phyloP scores from a whole-genome alignment of 1,284 basidiomycete genomes.

The Veloboletus limbatus region DNA sequence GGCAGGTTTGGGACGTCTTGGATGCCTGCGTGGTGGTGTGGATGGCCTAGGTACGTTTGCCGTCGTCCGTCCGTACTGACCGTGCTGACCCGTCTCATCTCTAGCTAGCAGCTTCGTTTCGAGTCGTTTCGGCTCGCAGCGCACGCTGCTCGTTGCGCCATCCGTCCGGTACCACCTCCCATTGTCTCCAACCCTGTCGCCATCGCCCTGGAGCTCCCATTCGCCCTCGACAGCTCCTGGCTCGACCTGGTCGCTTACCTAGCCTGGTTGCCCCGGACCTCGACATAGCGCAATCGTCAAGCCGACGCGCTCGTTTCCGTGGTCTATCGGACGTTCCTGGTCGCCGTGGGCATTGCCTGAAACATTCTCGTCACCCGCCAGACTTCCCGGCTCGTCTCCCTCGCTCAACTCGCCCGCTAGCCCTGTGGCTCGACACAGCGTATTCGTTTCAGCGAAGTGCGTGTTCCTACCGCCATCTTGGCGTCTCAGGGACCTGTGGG shows the following conservation, averaged over 20 bases:
- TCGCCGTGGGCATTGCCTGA: too few relatives aligned
- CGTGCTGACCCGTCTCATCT: not conserved
- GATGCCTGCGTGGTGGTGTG: not conserved
- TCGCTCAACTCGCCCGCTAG: too few relatives aligned
- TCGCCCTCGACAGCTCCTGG: not conserved
- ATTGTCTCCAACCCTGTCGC: not conserved
- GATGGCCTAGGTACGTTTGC: not conserved
- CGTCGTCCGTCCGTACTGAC: not conserved
- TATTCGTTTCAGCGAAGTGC: too few relatives aligned
- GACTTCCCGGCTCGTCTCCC: too few relatives aligned
- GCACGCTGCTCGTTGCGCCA: not conserved
- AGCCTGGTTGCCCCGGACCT: not conserved
- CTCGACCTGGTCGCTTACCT: not conserved
- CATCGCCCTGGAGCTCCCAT: not conserved
- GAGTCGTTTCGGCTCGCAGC: not conserved
- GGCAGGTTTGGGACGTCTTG: not conserved
- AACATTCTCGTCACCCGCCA: too few relatives aligned
- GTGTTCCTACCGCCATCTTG: too few relatives aligned
- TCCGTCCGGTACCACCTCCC: not conserved
- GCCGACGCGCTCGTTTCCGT: not conserved
- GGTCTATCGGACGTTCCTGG: not conserved
- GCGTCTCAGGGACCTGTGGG: too few relatives aligned
- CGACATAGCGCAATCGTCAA: not conserved
- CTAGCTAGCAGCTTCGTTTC: not conserved
- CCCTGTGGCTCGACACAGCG: too few relatives aligned